phyloP scores from a whole-genome alignment of 306 rosid species.

The Erythrophleum fordii region DNA sequence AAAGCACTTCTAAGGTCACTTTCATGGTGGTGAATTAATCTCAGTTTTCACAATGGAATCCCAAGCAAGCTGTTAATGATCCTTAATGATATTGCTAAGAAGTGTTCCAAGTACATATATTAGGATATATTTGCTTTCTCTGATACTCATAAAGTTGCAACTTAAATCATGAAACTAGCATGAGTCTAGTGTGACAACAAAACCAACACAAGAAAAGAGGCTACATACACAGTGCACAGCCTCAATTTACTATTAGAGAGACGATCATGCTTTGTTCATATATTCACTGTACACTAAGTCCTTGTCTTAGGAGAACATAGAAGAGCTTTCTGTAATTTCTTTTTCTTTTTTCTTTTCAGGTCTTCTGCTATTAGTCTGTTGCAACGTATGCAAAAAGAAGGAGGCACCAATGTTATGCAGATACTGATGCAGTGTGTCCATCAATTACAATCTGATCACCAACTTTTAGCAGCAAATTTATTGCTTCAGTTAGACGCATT shows the following conservation, averaged over 20 bases:
- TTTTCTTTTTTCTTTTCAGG: constrained; percentile 43
- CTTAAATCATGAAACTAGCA: not conserved
- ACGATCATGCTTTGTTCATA: constrained; percentile 10
- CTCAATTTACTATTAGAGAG: not conserved
- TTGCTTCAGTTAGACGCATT: constrained; percentile 66
- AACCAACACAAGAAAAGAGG: not conserved
- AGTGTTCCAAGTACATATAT: not conserved
- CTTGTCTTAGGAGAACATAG: constrained; percentile 26
- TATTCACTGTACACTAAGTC: constrained; percentile 6
- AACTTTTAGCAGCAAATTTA: constrained; percentile 71
- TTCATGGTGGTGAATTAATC: not conserved
- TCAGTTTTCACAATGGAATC: not conserved
- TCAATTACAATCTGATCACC: constrained; percentile 69
- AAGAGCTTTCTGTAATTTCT: constrained; percentile 27
- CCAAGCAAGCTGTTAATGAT: not conserved
- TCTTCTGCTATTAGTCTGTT: constrained; percentile 66
- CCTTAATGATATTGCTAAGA: not conserved
- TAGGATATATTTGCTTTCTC: no score
- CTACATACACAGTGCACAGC: not conserved
- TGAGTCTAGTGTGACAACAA: not conserved
- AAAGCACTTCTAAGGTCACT: not conserved
- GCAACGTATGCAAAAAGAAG: constrained; percentile 65
- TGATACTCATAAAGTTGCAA: not conserved
- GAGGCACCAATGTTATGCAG: constrained; percentile 55
- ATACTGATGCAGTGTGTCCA: constrained; percentile 58